phyloP scores from a whole-genome alignment of 257 asterid genomes.

The Ehretia macrophylla region DNA sequence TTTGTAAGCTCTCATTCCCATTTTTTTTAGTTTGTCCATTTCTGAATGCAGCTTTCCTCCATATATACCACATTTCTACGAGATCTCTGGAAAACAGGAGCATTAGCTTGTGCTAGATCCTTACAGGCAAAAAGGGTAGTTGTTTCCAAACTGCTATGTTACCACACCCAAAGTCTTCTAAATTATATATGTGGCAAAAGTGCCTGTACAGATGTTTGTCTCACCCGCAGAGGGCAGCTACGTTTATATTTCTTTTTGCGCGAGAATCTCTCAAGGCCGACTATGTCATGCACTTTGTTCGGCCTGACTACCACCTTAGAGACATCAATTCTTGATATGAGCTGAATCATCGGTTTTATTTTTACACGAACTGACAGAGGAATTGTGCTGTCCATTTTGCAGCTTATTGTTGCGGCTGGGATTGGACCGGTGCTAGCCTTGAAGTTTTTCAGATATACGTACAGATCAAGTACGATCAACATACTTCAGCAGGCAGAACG shows the following conservation, averaged over 20 bases:
- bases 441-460: conserved; percentile 88
- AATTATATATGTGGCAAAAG: too few species aligned
- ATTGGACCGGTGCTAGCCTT: conserved; percentile 91
- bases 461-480: conserved; percentile 86
- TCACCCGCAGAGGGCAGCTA: too few species aligned
- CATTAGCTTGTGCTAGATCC: too few species aligned
- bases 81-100: not conserved
- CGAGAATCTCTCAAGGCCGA: not conserved
- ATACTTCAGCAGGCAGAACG: conserved; percentile 95
- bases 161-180: too few species aligned
- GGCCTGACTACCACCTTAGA: too few species aligned
- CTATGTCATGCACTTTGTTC: too few species aligned
- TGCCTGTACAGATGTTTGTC: too few species aligned
- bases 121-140: too few species aligned
- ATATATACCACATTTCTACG: too few species aligned
- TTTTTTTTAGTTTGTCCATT: not conserved
- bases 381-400: conserved; percentile 21
- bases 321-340: not conserved
- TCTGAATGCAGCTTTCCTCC: conserved; percentile 5
- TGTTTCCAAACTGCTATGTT: too few species aligned
- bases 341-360: not conserved
- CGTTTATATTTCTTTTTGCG: not conserved
- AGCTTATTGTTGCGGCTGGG: conserved; percentile 83
- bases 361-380: conserved; percentile 18
- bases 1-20: conserved; percentile 47